A percentile compares a stretch with the other conserved stretches of the same genome.
Conservation (phyloP, 2,329 filamentous ascomycete genomes). For the Graphilbum ipis-grandicollis region DNA sequence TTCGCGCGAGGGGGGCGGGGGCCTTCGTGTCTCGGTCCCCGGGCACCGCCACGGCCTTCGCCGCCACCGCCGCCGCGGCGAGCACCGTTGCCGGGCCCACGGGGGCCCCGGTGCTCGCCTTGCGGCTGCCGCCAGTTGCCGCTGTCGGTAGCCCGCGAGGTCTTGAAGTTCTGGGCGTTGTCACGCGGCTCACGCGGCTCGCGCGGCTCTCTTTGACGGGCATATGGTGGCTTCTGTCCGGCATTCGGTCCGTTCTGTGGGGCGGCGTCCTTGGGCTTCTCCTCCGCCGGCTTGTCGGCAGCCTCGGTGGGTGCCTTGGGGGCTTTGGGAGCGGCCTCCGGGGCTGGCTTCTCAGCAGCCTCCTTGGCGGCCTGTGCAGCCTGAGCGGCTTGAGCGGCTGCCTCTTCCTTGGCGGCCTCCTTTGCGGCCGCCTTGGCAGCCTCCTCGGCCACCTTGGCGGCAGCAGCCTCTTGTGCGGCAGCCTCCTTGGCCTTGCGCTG, state of each 20-base stretch:
- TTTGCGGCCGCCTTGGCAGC: slow-evolving; percentile 16
- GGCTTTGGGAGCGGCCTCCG: slow-evolving; percentile 2
- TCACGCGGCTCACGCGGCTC: slow-evolving; percentile 19
- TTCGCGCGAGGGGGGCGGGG: slow-evolving; percentile 30
- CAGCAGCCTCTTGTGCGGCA: slow-evolving; percentile 27
- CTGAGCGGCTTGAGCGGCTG: not conserved
- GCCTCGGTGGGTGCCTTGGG: slow-evolving; percentile 3
- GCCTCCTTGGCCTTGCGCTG: slow-evolving; percentile 47
- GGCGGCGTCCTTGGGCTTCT: not conserved
- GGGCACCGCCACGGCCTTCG: slow-evolving; percentile 20
- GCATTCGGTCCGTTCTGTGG: slow-evolving; percentile 12
- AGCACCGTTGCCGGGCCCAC: slow-evolving; percentile 23
- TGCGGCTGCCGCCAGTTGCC: slow-evolving; percentile 42
- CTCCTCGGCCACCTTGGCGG: slow-evolving; percentile 10
- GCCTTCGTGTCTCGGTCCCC: slow-evolving; percentile 25
- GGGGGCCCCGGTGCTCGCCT: slow-evolving; percentile 27
- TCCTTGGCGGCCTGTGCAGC: not conserved
- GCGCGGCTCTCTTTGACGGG: slow-evolving; percentile 12
- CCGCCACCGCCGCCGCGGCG: slow-evolving; percentile 19
- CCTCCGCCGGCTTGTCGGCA: not conserved
- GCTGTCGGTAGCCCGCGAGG: slow-evolving; percentile 38
- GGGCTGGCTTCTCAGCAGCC: slow-evolving; percentile 7
- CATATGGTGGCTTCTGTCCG: slow-evolving; percentile 15
- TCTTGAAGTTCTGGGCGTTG: slow-evolving; percentile 26
- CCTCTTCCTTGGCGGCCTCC: slow-evolving; percentile 13